Base-by-base conservation (phyloP, 2,329 filamentous ascomycete genomes). In the Botryosphaeria dothidea region DNA sequence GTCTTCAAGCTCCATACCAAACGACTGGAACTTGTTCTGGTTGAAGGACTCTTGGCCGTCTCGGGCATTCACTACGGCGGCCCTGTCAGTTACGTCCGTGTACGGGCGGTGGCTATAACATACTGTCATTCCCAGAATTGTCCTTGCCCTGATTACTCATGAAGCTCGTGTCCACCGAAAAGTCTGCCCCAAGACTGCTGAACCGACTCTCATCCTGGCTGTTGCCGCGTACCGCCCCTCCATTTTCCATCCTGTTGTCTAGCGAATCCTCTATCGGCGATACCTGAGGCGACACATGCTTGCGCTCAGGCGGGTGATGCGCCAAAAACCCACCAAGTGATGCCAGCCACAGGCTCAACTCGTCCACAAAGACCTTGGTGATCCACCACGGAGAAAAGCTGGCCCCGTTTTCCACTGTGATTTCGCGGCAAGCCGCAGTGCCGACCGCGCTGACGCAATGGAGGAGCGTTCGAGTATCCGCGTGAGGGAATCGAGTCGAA, bases 311-410 rank as follows among this genome's bases (percentile, higher is more conserved):
- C 19, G 57, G 27, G 15, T 23, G 76, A 67, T 83, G 82, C 34
- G 83, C 83, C 81, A 97, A 88, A 74, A 97, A 97, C 0, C 94
- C 94, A 58, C 93, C 94, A 71, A 93, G 89, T 72, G 96, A 92
- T 0, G 92, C 92, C 69, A 97, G 83, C 85, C 96, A 97, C 65
- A 90, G 85, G 57, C 93, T 88, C 92, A 96, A 96, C 79, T 98
- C 94, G 73, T 97, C 93, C 61, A 97, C 86, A 84, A 94, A 98
- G 65, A 94, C 93, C 76, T 97, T 97, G 3, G 93, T 93, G 65
- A 97, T 91, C 92, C 92, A 95, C 92, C 92, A 96, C 5, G 91
- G 89, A n/a, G 91, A 90, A 73, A 94, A 96, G 72, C 90, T 93
- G 73, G 89, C 88, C 19, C 90, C 91, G 68, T 91, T 89, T 45